These are phyloP conservation scores for Suillus clintonianus DNA, from an alignment of 768 basidiomycete species.

Conservation along the genomic window DNA sequence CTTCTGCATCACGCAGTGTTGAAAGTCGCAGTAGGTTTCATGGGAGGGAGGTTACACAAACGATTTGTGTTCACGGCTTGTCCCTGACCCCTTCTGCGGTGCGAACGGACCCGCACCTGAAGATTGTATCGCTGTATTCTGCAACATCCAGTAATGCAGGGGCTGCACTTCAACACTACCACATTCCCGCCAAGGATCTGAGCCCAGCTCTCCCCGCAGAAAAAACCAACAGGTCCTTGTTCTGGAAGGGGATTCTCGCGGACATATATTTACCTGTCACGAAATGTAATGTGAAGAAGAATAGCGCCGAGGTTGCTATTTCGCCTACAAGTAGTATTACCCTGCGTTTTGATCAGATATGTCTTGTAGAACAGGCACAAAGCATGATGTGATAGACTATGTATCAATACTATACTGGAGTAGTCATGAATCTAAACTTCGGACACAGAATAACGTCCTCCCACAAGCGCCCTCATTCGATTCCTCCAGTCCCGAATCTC, in stretches of 20 bases:
- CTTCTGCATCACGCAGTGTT: background rate
- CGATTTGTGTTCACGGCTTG: background rate
- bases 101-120: background rate
- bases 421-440: background rate
- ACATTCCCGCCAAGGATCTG: background rate
- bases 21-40: background rate
- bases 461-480: too few species aligned
- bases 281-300: background rate
- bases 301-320: background rate
- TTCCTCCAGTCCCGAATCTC: too few species aligned
- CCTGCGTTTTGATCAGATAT: background rate
- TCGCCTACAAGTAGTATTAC: background rate
- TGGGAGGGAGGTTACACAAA: background rate
- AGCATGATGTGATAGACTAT: background rate
- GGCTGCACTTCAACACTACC: background rate
- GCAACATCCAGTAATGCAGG: background rate
- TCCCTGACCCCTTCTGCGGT: background rate
- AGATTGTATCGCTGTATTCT: background rate
- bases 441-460: too few species aligned
- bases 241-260: background rate
- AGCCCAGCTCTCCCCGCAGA: background rate
- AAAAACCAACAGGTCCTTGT: background rate
- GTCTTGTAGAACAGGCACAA: background rate
- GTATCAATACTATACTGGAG: background rate
- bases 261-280: background rate